A percentile compares a stretch with the other conserved stretches of the same genome.
Conservation (phyloP, 192 early-diverging fungal species). For the Backusella circina region DNA sequence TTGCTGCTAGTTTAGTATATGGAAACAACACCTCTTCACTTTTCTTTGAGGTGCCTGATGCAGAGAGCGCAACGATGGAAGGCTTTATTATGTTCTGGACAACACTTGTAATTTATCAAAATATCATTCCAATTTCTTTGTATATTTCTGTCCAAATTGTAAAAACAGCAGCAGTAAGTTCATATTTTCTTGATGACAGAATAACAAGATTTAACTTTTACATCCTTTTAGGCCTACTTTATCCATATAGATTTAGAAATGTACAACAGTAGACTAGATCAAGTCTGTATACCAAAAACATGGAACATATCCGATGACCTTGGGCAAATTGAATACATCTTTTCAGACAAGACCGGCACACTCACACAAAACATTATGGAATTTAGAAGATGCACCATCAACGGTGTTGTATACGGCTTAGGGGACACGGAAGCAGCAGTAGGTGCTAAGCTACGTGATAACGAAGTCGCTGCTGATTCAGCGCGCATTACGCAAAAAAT, state of each 20-base stretch:
- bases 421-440: conserved; percentile 53
- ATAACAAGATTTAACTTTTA: no score
- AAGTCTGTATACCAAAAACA: conserved; percentile 58
- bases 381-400: conserved; percentile 66
- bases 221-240: conserved; percentile 55
- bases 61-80: conserved; percentile 48
- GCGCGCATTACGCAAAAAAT: background rate
- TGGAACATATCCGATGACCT: conserved; percentile 75
- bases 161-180: conserved; percentile 24
- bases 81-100: conserved; percentile 75
- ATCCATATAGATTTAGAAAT: conserved; percentile 68
- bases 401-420: conserved; percentile 53
- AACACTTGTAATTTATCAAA: conserved; percentile 88
- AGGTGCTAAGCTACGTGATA: conserved; percentile 32
- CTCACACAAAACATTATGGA: conserved; percentile 81
- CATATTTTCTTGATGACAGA: background rate
- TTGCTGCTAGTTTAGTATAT: conserved; percentile 64
- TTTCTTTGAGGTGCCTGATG: conserved; percentile 47
- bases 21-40: conserved; percentile 47
- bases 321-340: conserved; percentile 80
- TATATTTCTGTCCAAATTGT: conserved; percentile 92
- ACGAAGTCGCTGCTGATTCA: background rate
- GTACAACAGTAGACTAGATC: conserved; percentile 50
- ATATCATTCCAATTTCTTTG: conserved; percentile 92
- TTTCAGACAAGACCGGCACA: conserved; percentile 83